Percentiles rank a stretch among this genome's conserved stretches.
Conservation (phyloP, 129 eudicot species). For the Lactuca saligna region DNA sequence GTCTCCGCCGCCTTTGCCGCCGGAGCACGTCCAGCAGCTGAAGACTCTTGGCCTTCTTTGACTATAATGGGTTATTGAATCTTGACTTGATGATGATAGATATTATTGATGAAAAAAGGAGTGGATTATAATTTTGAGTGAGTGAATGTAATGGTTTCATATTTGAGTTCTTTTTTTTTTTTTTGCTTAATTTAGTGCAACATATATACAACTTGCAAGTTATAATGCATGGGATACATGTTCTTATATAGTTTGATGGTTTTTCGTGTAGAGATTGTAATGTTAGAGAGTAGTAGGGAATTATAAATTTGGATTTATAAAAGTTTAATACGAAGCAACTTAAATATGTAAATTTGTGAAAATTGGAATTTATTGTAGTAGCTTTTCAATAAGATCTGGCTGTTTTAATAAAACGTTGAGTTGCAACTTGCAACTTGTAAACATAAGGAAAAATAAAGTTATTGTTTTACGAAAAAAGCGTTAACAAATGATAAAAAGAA, state of each 20-base stretch:
- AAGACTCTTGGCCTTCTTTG: conserved; percentile 60
- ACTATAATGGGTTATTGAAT: conserved; percentile 6
- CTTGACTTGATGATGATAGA: neutral
- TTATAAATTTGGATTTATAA: neutral
- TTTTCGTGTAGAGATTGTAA: too few relatives aligned
- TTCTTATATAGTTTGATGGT: too few relatives aligned
- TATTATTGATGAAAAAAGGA: conserved; percentile 12
- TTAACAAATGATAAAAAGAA: too few relatives aligned
- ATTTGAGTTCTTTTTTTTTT: neutral
- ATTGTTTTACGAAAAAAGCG: too few relatives aligned
- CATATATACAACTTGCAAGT: neutral
- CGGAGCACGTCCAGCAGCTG: conserved; percentile 86
- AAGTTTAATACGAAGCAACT: too few relatives aligned
- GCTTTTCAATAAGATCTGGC: too few relatives aligned
- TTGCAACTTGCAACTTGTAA: too few relatives aligned
- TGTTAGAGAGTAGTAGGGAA: too few relatives aligned
- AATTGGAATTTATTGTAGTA: too few relatives aligned
- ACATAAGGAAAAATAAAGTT: too few relatives aligned
- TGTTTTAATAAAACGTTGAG: too few relatives aligned
- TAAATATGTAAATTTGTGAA: too few relatives aligned
- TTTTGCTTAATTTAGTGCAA: conserved; percentile 17
- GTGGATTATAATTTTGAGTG: conserved; percentile 17
- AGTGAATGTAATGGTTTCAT: conserved; percentile 29
- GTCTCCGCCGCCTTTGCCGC: conserved; percentile 86
- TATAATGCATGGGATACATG: conserved; percentile 22